A percentile compares a stretch with the other conserved stretches of the same genome.
Conservation (phyloP, 1,284 basidiomycete species). For the Cutaneotrichosporon sp. region DNA sequence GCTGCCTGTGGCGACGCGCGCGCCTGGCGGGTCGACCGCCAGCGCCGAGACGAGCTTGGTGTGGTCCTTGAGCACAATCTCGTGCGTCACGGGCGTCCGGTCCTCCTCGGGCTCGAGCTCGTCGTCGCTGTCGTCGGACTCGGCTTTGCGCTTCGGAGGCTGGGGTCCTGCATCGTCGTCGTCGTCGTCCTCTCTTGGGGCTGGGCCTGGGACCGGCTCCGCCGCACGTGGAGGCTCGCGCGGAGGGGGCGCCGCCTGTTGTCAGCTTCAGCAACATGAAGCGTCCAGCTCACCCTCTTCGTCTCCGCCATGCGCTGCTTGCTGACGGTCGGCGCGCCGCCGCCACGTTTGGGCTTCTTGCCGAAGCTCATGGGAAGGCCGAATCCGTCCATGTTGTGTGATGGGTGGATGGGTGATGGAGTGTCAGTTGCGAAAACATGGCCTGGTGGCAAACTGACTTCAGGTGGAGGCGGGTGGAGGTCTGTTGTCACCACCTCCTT, state of each 20-base stretch:
- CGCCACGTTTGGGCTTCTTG: conserved; percentile 48
- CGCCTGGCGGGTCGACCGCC: conserved; percentile 87
- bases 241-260: neutral
- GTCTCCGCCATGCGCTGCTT: conserved; percentile 49
- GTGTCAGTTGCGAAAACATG: neutral
- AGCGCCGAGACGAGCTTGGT: conserved; percentile 92
- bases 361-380: conserved; percentile 55
- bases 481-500: neutral
- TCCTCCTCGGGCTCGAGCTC: conserved; percentile 49
- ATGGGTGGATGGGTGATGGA: neutral
- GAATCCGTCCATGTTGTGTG: conserved; percentile 46
- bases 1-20: conserved; percentile 84
- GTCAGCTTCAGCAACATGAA: neutral
- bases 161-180: conserved; percentile 42
- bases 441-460: conserved; percentile 4
- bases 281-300: conserved; percentile 33
- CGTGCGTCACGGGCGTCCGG: conserved; percentile 62
- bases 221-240: conserved; percentile 1
- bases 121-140: conserved; percentile 25
- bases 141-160: conserved; percentile 44
- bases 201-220: conserved; percentile 5
- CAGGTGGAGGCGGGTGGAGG: conserved; percentile 8
- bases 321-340: conserved; percentile 17
- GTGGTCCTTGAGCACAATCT: conserved; percentile 88
- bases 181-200: conserved; percentile 25